Conservation (phyloP, 306 rosid genomes). For the Pachyrhizus erosus region DNA sequence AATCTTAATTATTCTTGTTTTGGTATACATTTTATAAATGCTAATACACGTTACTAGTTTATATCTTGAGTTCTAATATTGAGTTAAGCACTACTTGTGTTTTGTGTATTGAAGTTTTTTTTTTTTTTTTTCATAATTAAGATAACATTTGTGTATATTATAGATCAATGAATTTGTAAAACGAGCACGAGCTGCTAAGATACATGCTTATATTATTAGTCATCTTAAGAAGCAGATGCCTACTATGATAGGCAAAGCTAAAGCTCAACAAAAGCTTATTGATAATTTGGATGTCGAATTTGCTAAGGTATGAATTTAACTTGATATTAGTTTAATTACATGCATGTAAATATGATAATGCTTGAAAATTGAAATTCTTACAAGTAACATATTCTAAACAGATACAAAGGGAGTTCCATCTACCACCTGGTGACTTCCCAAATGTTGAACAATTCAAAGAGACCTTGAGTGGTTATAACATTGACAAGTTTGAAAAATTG, state of each 20-base stretch:
- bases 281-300: slow-evolving; percentile 80
- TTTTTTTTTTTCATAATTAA: not conserved
- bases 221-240: slow-evolving; percentile 95
- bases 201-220: slow-evolving; percentile 90
- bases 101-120: not conserved
- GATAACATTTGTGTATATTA: not conserved
- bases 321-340: not conserved
- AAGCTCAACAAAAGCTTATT: slow-evolving; percentile 77
- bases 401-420: slow-evolving; percentile 88
- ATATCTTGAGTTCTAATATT: not conserved
- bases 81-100: not conserved
- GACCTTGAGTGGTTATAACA: slow-evolving; percentile 62
- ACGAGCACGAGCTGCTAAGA: slow-evolving; percentile 88
- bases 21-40: not conserved
- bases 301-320: slow-evolving; percentile 63
- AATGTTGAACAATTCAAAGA: slow-evolving; percentile 76
- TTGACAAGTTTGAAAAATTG: slow-evolving; percentile 89
- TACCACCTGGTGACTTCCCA: slow-evolving; percentile 95
- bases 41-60: not conserved
- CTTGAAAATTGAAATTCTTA: not conserved
- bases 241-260: slow-evolving; percentile 85
- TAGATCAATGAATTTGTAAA: slow-evolving; percentile 98
- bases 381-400: slow-evolving; percentile 30
- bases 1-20: not conserved
- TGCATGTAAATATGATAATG: not conserved